Percentiles rank a stretch among this genome's conserved stretches.
Evolutionary conservation across 2,329 filamentous ascomycete species (phyloP).

Genomic region (Talaromyces sp.): DNA sequence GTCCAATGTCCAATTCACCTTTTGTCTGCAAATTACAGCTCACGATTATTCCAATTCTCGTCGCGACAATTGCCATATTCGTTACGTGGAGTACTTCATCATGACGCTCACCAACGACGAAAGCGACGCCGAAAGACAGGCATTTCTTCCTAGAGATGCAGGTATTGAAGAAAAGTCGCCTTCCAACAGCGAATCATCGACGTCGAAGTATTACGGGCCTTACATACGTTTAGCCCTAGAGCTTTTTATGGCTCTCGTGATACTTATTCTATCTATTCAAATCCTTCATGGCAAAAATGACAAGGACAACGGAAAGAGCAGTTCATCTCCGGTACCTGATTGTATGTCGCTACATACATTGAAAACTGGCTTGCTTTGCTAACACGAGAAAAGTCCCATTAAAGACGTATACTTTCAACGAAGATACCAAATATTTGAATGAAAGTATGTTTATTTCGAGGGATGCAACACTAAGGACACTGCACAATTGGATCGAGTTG

Average conservation of each 20-base stretch:
- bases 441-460: constrained; percentile 5
- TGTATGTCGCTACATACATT: not conserved
- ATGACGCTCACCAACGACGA: not conserved
- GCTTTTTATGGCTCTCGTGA: not conserved
- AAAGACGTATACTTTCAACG: constrained; percentile 10
- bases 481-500: constrained; percentile 12
- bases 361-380: not conserved
- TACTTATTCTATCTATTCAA: not conserved
- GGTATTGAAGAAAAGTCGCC: not conserved
- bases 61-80: not conserved
- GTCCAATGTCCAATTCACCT: not conserved
- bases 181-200: not conserved
- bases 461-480: constrained; percentile 2
- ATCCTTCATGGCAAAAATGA: not conserved
- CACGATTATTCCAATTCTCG: no score
- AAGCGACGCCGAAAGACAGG: constrained; percentile 4
- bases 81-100: not conserved
- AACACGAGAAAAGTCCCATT: not conserved
- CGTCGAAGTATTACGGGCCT: not conserved
- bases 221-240: not conserved
- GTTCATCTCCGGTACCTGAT: not conserved
- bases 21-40: no score
- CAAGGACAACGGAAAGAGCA: not conserved
- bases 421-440: constrained; percentile 2
- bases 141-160: not conserved